These are phyloP conservation scores for Erythrobasidium yunnanense DNA, from an alignment of 768 basidiomycete species.

Conservation along the genomic window DNA sequence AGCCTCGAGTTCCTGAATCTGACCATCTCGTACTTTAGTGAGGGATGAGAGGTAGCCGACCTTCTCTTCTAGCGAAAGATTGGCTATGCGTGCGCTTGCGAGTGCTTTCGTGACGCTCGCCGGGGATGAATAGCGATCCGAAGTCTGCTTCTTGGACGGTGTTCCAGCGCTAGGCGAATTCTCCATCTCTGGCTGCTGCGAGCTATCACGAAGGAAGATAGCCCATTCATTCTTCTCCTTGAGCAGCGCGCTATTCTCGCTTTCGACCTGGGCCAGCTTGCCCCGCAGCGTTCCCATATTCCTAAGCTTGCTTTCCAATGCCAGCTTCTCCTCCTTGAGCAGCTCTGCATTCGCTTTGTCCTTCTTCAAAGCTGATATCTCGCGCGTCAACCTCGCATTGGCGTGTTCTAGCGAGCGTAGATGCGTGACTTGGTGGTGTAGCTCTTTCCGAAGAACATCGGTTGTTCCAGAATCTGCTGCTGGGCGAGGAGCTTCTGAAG, in stretches of 20 bases:
- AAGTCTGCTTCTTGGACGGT: neutral
- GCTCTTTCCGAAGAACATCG: conserved; percentile 25
- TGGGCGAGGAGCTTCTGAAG: neutral
- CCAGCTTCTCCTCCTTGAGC: conserved; percentile 36
- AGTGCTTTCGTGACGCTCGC: conserved; percentile 34
- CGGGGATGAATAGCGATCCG: conserved; percentile 1
- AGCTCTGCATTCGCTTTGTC: conserved; percentile 34
- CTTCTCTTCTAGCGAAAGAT: conserved; percentile 32
- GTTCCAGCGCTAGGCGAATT: neutral
- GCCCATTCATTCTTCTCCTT: conserved; percentile 36
- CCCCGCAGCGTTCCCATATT: conserved; percentile 26
- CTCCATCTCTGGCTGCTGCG: neutral
- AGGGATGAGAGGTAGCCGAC: conserved; percentile 30
- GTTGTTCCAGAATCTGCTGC: neutral
- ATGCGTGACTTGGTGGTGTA: conserved; percentile 33
- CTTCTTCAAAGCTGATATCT: conserved; percentile 33
- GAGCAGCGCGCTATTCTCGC: conserved; percentile 28
- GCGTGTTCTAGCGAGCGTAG: conserved; percentile 35
- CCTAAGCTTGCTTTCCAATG: conserved; percentile 33
- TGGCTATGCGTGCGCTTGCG: conserved; percentile 33
- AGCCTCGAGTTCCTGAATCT: conserved; percentile 33
- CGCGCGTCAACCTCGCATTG: conserved; percentile 33
- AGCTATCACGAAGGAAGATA: neutral
- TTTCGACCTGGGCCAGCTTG: conserved; percentile 20
- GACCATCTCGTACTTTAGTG: conserved; percentile 30